Evolutionary conservation across 2,329 filamentous ascomycete genomes (phyloP), one percentile per base, ranked within the genome.

Genomic region (Hypomyces perniciosus): DNA sequence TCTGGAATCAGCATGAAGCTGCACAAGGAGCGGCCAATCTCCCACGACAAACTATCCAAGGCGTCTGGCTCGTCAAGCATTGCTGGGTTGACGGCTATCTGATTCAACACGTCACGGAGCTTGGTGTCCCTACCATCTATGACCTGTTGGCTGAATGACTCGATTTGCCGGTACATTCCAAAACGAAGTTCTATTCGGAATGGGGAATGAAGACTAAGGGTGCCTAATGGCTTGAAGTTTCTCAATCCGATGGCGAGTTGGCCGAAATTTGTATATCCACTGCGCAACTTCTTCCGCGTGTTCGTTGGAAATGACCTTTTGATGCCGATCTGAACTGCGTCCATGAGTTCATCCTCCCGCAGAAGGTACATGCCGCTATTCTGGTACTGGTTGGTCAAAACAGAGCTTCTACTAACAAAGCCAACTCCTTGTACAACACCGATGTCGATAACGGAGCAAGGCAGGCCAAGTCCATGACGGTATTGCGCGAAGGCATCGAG

Each of bases 401-500:
- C 20, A 20, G 20, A 20, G 6, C 62, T 54, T 9, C 53, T 55
- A 2, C 56, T 50, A 4, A 74, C 57, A 48, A 65, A 68, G 1
- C 74, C 73, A 4, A 69, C 60, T 4, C 66, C 72, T 3, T 64
- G 61, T 6, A 75, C 59, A 6, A 38, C 56, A 4, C 60, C 56
- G 10, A 76, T 62, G 52, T 76, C 64, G 4, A 77, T 62, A 12
- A 61, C 56, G 0, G 66, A 62, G 3, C 65, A 69, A 0, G 70
- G 61, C 6, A 74, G 61, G 3, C 69, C 70, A 2, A 57, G 56
- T 0, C 50, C 48, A 4, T 61, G 54, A 8, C 73, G 66, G 46
- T 68, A 69, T 12, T 66, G 64, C 4, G 63, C 66, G 28, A 75
- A 66, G 4, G 65, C 59, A 35, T 74, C 68, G 33, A 72, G 57